A percentile compares a stretch with the other conserved stretches of the same genome.
Conservation (phyloP, 2,329 filamentous ascomycete species). For the Lachnellula suecica region DNA sequence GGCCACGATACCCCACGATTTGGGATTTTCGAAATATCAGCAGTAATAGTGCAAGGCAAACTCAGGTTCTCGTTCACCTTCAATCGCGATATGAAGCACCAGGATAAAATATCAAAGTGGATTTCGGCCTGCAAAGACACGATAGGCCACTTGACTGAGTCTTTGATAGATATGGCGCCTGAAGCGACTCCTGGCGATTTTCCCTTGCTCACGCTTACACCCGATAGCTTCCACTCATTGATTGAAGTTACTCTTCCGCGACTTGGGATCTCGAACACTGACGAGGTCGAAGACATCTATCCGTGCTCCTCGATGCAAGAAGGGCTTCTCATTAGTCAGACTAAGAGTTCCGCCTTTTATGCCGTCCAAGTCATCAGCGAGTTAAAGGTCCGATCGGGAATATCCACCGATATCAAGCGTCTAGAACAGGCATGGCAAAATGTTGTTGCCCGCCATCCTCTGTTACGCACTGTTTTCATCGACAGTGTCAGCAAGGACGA, state of each 20-base stretch:
- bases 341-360: not conserved
- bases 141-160: conserved; percentile 13
- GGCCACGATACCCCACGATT: conserved; percentile 11
- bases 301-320: conserved; percentile 16
- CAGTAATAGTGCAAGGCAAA: conserved; percentile 12
- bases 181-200: conserved; percentile 12
- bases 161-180: not conserved
- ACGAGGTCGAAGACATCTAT: conserved; percentile 13
- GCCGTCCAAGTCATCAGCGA: conserved; percentile 1
- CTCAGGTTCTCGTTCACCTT: conserved; percentile 20
- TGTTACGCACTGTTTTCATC: conserved; percentile 16
- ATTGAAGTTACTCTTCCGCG: not conserved
- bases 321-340: conserved; percentile 10
- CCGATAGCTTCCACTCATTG: not conserved
- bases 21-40: conserved; percentile 20
- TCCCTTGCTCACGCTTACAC: conserved; percentile 11
- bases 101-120: conserved; percentile 16
- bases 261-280: not conserved
- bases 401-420: not conserved
- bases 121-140: conserved; percentile 2
- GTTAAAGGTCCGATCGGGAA: not conserved
- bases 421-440: conserved; percentile 10
- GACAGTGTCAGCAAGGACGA: conserved; percentile 13
- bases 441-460: conserved; percentile 9
- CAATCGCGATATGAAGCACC: conserved; percentile 14